Base-by-base conservation (phyloP, 208 protist genomes). In the Leishmania arabica region DNA sequence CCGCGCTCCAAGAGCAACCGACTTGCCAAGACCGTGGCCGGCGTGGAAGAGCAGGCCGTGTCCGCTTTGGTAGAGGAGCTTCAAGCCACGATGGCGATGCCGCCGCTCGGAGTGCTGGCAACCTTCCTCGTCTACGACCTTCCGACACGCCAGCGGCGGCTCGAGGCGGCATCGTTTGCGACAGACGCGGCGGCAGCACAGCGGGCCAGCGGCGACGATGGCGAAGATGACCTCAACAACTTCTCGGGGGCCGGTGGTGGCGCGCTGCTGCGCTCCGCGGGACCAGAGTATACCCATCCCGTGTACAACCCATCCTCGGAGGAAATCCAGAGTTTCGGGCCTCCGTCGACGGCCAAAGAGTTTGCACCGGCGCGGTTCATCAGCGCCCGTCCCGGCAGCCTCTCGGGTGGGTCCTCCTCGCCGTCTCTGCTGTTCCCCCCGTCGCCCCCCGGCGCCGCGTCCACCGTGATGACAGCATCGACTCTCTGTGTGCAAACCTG, bases 51-150 rank as follows among this genome's bases (percentile, higher is more conserved):
- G 49, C 40, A 34, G 58, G 71, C 83, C 34, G 77, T 77, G 58
- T 27, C 73, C 1, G 47, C 74, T n/a, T 7, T 84, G 31, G 40
- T 40, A 17, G 80, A 87, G 47, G 56, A 72, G 77, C 81, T 82
- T 2, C 82, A 77, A 15, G 58, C 77, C 56, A 75, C 69, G 37
- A 77, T 82, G 51, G 89, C 88, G 34, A 88, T 94, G 60, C 93
- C 93, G 7, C 93, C 93, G 31, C 83, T 97, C 21, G 91, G 89
- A 65, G 77, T 97, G 24, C 47, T 93, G 24, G 88, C 92, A 9
- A 84, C 86, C 27, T 95, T 95, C 80, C 83, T 97, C 31, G 86
- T 85, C 69, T 95, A 93, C 80, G 91, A 91, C 84, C 42, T 97
- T 49, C 75, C 87, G 24, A 89, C 91, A 19, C 90, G 93, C 7